These are phyloP conservation scores for Termitomyces eurrhizus DNA, from an alignment of 768 basidiomycete genomes.

Conservation along the genomic window DNA sequence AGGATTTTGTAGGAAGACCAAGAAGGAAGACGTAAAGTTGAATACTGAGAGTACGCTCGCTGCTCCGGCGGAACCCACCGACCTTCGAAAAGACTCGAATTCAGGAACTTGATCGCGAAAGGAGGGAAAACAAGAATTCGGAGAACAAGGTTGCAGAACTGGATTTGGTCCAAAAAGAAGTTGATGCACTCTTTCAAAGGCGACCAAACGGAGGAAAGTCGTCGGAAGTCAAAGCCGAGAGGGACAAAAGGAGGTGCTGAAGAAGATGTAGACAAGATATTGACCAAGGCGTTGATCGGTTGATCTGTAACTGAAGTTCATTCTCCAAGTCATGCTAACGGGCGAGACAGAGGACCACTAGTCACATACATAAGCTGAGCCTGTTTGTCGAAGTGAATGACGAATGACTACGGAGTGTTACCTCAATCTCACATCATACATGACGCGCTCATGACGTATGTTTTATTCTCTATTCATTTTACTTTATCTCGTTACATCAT, in stretches of 20 bases:
- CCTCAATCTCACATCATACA: too few species aligned
- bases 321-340: background rate
- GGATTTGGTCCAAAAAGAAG: background rate
- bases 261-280: conserved; percentile 6
- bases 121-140: background rate
- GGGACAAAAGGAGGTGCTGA: background rate
- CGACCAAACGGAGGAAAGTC: background rate
- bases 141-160: background rate
- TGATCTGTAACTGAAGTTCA: background rate
- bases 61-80: background rate
- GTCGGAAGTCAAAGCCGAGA: background rate
- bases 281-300: background rate
- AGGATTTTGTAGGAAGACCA: background rate
- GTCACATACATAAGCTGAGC: background rate
- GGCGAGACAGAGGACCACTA: background rate
- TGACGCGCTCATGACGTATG: too few species aligned
- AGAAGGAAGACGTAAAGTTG: background rate
- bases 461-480: too few species aligned
- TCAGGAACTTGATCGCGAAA: background rate
- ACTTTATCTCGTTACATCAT: too few species aligned
- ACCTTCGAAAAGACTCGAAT: background rate
- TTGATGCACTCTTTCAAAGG: background rate
- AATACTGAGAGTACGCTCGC: too few species aligned
- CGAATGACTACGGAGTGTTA: too few species aligned
- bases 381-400: too few species aligned